Evolutionary conservation across 768 basidiomycete genomes (phyloP).

Genomic region (Amanita thiersii): DNA sequence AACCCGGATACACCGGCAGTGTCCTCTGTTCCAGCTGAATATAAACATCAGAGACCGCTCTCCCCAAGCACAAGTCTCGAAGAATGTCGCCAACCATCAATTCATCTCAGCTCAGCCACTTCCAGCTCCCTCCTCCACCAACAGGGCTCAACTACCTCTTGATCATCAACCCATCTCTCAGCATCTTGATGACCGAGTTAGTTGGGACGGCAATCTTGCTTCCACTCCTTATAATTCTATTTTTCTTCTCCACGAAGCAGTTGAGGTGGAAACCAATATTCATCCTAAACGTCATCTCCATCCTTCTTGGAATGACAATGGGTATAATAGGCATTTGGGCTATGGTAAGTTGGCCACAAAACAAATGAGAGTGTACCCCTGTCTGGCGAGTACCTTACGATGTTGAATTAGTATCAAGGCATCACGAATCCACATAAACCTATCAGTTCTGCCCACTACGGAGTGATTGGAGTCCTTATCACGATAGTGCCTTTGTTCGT

Average conservation of each 20-base stretch:
- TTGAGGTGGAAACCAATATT: slow-evolving; percentile 15
- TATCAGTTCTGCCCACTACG: slow-evolving; percentile 4
- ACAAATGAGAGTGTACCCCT: too few relatives aligned
- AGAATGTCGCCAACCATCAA: too few relatives aligned
- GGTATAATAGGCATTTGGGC: background rate
- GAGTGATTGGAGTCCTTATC: slow-evolving; percentile 8
- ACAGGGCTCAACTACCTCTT: too few relatives aligned
- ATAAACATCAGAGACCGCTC: too few relatives aligned
- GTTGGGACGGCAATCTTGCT: slow-evolving; percentile 8
- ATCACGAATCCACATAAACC: slow-evolving; percentile 2
- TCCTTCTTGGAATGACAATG: slow-evolving; percentile 13
- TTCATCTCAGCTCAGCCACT: too few relatives aligned
- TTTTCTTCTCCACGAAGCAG: slow-evolving; percentile 14
- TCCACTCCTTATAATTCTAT: slow-evolving; percentile 13
- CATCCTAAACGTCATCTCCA: slow-evolving; percentile 14
- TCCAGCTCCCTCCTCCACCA: too few relatives aligned
- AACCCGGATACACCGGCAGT: too few relatives aligned
- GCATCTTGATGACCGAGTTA: too few relatives aligned
- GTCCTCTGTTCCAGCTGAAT: too few relatives aligned
- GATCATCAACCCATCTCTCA: too few relatives aligned
- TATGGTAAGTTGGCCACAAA: slow-evolving; percentile 10
- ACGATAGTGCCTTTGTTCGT: slow-evolving; percentile 13
- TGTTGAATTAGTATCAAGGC: background rate
- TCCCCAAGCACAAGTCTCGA: too few relatives aligned
- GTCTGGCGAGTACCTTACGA: slow-evolving; percentile 2